Percentiles rank a stretch among this genome's conserved stretches.
phyloP scores from a whole-genome alignment of 1,284 basidiomycete genomes.

The Moesziomyces sp. region DNA sequence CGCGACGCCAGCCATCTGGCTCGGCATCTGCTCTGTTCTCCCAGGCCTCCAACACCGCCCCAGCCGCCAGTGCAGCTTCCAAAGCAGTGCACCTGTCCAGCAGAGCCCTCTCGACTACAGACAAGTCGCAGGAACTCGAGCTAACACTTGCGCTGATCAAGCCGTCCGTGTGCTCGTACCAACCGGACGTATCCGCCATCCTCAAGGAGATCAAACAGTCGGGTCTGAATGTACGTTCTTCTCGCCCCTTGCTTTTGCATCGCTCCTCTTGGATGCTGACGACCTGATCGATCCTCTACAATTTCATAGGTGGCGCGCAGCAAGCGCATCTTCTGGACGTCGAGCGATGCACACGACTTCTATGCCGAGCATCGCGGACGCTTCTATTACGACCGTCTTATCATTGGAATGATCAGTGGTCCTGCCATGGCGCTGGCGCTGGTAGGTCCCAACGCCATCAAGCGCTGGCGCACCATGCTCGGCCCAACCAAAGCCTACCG shows the following conservation, averaged over 20 bases:
- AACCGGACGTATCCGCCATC: conserved; percentile 56
- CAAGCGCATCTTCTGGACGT: conserved; percentile 55
- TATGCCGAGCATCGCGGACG: conserved; percentile 63
- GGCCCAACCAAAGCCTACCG: conserved; percentile 65
- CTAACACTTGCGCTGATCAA: conserved; percentile 64
- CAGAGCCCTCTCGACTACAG: neutral
- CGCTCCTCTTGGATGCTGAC: neutral
- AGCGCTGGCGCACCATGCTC: conserved; percentile 54
- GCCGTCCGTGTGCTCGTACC: conserved; percentile 60
- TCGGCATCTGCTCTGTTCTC: neutral
- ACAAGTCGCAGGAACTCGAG: conserved; percentile 16
- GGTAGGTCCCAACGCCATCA: conserved; percentile 55
- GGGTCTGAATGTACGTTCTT: conserved; percentile 18
- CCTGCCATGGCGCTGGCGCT: conserved; percentile 61
- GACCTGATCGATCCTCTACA: neutral
- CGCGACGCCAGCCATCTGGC: neutral
- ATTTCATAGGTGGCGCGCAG: conserved; percentile 44
- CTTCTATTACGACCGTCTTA: conserved; percentile 65
- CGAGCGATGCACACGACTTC: conserved; percentile 59
- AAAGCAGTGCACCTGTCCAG: neutral
- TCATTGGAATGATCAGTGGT: conserved; percentile 62
- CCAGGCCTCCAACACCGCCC: neutral
- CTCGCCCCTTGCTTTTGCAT: neutral
- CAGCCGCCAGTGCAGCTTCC: too few species aligned
- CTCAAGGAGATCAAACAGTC: conserved; percentile 52